These are phyloP conservation scores for Sphaerosporella brunnea DNA, from an alignment of 495 filamentous ascomycete genomes.

Conservation along the genomic window DNA sequence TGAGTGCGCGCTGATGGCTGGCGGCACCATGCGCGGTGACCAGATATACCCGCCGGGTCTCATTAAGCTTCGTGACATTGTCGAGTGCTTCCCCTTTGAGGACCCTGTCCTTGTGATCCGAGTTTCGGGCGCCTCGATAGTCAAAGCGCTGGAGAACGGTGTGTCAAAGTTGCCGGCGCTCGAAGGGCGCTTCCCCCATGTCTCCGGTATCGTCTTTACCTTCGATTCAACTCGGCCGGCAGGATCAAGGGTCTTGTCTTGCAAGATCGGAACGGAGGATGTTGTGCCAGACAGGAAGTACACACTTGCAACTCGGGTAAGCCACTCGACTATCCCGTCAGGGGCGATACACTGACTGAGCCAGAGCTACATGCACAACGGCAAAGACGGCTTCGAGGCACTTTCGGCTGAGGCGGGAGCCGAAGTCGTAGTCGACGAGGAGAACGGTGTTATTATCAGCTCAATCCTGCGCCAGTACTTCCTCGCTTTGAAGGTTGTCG, in stretches of 20 bases:
- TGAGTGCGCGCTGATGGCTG: constrained; percentile 70
- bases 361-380: constrained; percentile 44
- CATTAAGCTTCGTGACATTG: constrained; percentile 54
- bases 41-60: constrained; percentile 72
- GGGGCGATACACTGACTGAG: too few relatives aligned
- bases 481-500: constrained; percentile 59
- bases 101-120: constrained; percentile 69
- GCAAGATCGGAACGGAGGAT: constrained; percentile 39
- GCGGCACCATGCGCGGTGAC: constrained; percentile 77
- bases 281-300: constrained; percentile 45
- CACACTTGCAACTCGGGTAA: constrained; percentile 47
- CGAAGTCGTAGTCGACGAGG: constrained; percentile 62
- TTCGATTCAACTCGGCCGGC: constrained; percentile 44
- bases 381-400: constrained; percentile 68
- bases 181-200: constrained; percentile 63
- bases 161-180: constrained; percentile 63
- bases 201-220: constrained; percentile 58
- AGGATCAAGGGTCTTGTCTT: constrained; percentile 44
- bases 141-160: constrained; percentile 65
- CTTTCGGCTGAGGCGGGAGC: constrained; percentile 57
- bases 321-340: too few relatives aligned
- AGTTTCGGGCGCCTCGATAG: constrained; percentile 45
- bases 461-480: constrained; percentile 80
- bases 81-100: constrained; percentile 77
- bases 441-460: constrained; percentile 69